Evolutionary conservation across 805 yeast genomes (phyloP).

Genomic region (Candida sakaeoensis): DNA sequence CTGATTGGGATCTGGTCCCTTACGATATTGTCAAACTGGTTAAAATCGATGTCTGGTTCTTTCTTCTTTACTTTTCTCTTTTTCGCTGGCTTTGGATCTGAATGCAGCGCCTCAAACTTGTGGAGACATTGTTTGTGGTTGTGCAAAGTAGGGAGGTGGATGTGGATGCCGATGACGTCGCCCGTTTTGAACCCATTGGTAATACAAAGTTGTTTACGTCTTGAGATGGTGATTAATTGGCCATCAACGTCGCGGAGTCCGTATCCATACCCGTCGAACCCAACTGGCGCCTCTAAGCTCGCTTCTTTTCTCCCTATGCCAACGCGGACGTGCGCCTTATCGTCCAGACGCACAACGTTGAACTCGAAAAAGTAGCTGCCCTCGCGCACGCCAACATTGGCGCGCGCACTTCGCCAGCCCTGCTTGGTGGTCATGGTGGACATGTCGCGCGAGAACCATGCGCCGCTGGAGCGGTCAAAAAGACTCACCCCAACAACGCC

Average conservation of each 20-base stretch:
- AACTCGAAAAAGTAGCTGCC: constrained; percentile 83
- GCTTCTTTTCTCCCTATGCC: constrained; percentile 88
- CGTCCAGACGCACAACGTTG: constrained; percentile 46
- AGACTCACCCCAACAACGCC: constrained; percentile 51
- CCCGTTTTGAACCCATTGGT: constrained; percentile 60
- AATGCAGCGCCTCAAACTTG: constrained; percentile 17
- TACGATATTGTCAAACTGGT: constrained; percentile 41
- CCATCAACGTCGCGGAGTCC: constrained; percentile 81
- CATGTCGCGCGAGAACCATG: constrained; percentile 29
- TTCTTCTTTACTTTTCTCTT: constrained; percentile 17
- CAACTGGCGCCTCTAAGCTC: constrained; percentile 89
- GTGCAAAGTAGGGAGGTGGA: constrained; percentile 58
- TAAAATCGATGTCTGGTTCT: constrained; percentile 17
- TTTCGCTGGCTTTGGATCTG: constrained; percentile 9
- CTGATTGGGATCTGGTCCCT: constrained; percentile 88
- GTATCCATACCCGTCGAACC: constrained; percentile 91
- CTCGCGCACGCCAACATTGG: constrained; percentile 71
- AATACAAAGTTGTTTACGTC: constrained; percentile 53
- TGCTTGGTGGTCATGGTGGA: constrained; percentile 49
- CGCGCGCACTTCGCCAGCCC: constrained; percentile 80
- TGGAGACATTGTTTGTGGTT: constrained; percentile 42
- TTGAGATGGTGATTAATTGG: constrained; percentile 69
- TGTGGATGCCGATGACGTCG: constrained; percentile 77
- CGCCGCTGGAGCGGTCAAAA: constrained; percentile 67
- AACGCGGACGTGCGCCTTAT: constrained; percentile 62